These are phyloP conservation scores for Phellopilus nigrolimitatus DNA, from an alignment of 1,284 basidiomycete genomes.

Conservation along the genomic window DNA sequence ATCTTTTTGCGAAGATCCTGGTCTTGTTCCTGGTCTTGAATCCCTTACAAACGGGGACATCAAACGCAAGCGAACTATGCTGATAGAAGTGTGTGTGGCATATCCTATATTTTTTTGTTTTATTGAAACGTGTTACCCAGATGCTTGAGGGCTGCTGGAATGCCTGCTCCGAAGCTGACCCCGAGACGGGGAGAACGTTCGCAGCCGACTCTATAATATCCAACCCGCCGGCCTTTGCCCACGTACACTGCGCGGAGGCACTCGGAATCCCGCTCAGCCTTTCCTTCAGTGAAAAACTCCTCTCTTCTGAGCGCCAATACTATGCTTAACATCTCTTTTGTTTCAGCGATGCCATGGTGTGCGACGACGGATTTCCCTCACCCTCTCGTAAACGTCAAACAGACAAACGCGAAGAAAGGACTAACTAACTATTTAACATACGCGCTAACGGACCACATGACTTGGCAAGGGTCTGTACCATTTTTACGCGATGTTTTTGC, in stretches of 20 bases:
- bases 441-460: conserved; percentile 49
- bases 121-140: conserved; percentile 25
- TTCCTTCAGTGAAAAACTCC: conserved; percentile 45
- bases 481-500: background rate
- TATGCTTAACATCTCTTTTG: conserved; percentile 7
- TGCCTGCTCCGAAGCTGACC: conserved; percentile 45
- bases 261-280: conserved; percentile 55
- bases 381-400: conserved; percentile 53
- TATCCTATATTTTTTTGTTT: background rate
- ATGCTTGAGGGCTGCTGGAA: conserved; percentile 59
- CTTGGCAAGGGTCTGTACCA: conserved; percentile 50
- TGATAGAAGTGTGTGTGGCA: conserved; percentile 31
- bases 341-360: conserved; percentile 63
- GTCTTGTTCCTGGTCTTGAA: conserved; percentile 46
- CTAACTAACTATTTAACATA: conserved; percentile 57
- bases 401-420: conserved; percentile 45
- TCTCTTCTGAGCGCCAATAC: conserved; percentile 6
- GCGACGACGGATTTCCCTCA: conserved; percentile 61
- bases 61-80: conserved; percentile 43
- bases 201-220: conserved; percentile 61
- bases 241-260: conserved; percentile 61
- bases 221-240: conserved; percentile 61
- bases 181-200: conserved; percentile 40
- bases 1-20: conserved; percentile 38
- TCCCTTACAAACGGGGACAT: conserved; percentile 47